Base-by-base conservation (phyloP, 2,329 filamentous ascomycete species). In the Arachnomyces sp. region DNA sequence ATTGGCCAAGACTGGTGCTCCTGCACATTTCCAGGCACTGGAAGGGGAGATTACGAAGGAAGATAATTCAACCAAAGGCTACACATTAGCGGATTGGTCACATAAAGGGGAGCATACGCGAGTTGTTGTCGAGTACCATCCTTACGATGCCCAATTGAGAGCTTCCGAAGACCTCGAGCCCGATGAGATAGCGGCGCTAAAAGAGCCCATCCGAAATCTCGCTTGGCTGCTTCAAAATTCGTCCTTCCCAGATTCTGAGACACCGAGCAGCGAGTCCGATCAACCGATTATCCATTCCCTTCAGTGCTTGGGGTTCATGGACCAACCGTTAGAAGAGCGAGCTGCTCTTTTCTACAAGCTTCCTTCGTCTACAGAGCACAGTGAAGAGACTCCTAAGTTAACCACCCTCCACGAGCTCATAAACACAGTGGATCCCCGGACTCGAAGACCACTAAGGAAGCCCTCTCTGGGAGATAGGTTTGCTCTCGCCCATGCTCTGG, bases 221-320 rank as follows among this genome's bases (percentile, higher is more conserved):
- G 54, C 54, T 9, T 57, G 53, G 53, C 44, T 57, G 8, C 42
- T 57, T 7, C 48, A 55, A 34, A 57, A 49, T 39, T 44, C 51
- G 9, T 50, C 54, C 9, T 57, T 57, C 31, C 31, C 43, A 7
- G 38, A 43, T 18, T 36, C 7, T 2, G 47, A 39, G 5, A 36
- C 39, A 14, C 28, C 13, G 4, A 39, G 28, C 9, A 12, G 20
- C 1, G 38, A 47, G 2, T 37, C 41, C 3, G 44, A 53, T 13
- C 51, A 56, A 28, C 54, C 53, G 1, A 48, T 44, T 13, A 56
- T 57, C n/a, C 56, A 55, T 42, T 49, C 54, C 3, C 45, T 55
- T 15, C 46, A 54, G 35, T 56, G 54, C 31, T 40, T 56, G 28
- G 54, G 54, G 0, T 56, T 51, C 18, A 47, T 53, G 9, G 54